Percentiles rank a stretch among this genome's conserved stretches.
Evolutionary conservation across 2,329 filamentous ascomycete genomes (phyloP).

Genomic region (Alternaria conjuncta): DNA sequence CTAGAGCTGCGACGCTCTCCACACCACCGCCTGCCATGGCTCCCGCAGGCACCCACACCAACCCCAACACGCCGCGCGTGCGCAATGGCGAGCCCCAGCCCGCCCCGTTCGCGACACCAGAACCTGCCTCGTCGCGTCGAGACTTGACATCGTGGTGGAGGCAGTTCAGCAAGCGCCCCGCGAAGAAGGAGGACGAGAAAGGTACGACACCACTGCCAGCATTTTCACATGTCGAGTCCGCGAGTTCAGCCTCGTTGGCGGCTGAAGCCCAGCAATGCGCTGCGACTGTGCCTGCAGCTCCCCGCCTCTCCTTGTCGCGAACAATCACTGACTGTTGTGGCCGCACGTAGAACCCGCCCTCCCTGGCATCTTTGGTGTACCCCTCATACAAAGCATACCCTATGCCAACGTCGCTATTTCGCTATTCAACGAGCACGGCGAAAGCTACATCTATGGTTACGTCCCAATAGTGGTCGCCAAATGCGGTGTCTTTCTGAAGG

Average conservation of each 20-base stretch:
- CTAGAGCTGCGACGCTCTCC: conserved; percentile 36
- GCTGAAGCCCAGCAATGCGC: conserved; percentile 20
- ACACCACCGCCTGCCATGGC: conserved; percentile 40
- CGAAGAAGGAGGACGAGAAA: conserved; percentile 68
- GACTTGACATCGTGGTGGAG: conserved; percentile 98
- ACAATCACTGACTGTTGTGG: conserved; percentile 29
- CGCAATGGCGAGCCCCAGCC: conserved; percentile 53
- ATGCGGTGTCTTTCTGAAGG: conserved; percentile 95
- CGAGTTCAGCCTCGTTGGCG: conserved; percentile 3
- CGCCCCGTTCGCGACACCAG: conserved; percentile 55
- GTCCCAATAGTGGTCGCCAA: conserved; percentile 98
- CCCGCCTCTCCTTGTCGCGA: conserved; percentile 18
- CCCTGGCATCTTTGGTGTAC: conserved; percentile 91
- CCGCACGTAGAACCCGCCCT: conserved; percentile 51
- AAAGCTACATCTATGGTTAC: conserved; percentile 98
- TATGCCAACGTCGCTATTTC: conserved; percentile 99
- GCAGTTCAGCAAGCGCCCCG: conserved; percentile 74
- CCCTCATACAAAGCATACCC: conserved; percentile 89
- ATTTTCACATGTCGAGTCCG: neutral
- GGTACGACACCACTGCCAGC: conserved; percentile 50
- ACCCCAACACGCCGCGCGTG: conserved; percentile 50
- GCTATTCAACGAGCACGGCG: conserved; percentile 86
- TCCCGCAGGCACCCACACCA: conserved; percentile 45
- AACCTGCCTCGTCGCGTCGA: conserved; percentile 81
- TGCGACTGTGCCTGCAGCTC: conserved; percentile 19